phyloP scores from a whole-genome alignment of 2,329 filamentous ascomycete species.

The Beauveria sp. region DNA sequence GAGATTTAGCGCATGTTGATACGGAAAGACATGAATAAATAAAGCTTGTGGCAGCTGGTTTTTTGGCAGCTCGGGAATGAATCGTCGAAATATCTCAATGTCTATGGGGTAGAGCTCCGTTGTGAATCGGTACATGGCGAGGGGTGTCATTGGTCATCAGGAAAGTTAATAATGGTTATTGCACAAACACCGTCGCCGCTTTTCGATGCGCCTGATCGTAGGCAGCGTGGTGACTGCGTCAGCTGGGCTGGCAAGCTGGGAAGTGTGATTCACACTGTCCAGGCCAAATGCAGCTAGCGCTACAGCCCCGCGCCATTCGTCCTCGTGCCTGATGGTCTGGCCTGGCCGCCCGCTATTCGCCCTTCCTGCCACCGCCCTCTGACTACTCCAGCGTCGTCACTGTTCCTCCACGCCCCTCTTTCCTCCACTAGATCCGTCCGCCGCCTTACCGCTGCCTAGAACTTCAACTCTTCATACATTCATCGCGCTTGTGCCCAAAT shows the following conservation, averaged over 20 bases:
- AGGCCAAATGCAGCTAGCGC: slow-evolving; percentile 13
- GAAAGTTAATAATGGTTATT: not conserved
- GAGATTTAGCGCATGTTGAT: too few species aligned
- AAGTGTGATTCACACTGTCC: slow-evolving; percentile 5
- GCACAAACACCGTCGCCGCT: not conserved
- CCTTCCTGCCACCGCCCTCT: slow-evolving; percentile 15
- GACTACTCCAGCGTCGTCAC: slow-evolving; percentile 14
- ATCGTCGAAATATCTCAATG: not conserved
- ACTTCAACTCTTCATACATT: slow-evolving; percentile 8
- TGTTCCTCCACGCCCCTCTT: slow-evolving; percentile 17
- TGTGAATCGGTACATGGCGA: too few species aligned
- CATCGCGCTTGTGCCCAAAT: not conserved
- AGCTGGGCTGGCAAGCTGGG: not conserved
- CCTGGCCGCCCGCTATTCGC: not conserved
- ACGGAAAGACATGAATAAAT: too few species aligned
- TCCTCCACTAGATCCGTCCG: slow-evolving; percentile 19
- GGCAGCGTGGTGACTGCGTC: not conserved
- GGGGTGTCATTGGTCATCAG: too few species aligned
- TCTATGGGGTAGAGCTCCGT: not conserved
- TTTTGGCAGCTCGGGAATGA: not conserved
- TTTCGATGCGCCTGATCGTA: slow-evolving; percentile 2
- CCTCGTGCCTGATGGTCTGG: slow-evolving; percentile 9
- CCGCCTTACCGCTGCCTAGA: slow-evolving; percentile 17
- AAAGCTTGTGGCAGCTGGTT: too few species aligned
- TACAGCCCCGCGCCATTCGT: slow-evolving; percentile 16